Evolutionary conservation across 805 yeast species (phyloP).

Genomic region (Zygoascus flipseniorum): DNA sequence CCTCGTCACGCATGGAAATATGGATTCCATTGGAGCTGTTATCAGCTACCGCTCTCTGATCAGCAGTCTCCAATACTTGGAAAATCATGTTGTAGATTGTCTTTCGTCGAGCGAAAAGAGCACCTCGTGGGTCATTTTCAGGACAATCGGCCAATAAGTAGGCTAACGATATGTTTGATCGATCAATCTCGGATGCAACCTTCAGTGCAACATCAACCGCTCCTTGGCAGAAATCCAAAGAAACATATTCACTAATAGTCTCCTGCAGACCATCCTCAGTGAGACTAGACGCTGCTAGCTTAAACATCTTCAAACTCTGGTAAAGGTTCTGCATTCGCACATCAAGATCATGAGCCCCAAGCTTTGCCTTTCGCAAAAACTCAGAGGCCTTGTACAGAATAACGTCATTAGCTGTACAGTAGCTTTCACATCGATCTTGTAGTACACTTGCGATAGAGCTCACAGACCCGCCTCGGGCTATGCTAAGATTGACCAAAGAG

Average conservation of each 20-base stretch:
- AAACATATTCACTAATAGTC: constrained; percentile 68
- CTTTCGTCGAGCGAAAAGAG: constrained; percentile 43
- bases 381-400: constrained; percentile 91
- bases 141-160: constrained; percentile 46
- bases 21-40: neutral
- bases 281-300: constrained; percentile 70
- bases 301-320: constrained; percentile 68
- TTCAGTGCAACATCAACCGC: constrained; percentile 76
- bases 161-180: constrained; percentile 49
- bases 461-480: constrained; percentile 85
- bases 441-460: constrained; percentile 80
- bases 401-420: constrained; percentile 90
- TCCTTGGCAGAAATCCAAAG: constrained; percentile 71
- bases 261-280: constrained; percentile 74
- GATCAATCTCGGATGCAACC: constrained; percentile 62
- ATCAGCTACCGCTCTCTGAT: constrained; percentile 33
- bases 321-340: constrained; percentile 55
- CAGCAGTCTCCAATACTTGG: constrained; percentile 63
- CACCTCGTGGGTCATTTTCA: constrained; percentile 43
- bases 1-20: constrained; percentile 48
- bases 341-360: constrained; percentile 59
- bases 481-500: constrained; percentile 80
- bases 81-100: constrained; percentile 67
- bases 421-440: constrained; percentile 89
- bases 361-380: constrained; percentile 78